phyloP scores from a whole-genome alignment of 306 rosid genomes.

The Elaeagnus macrophylla region DNA sequence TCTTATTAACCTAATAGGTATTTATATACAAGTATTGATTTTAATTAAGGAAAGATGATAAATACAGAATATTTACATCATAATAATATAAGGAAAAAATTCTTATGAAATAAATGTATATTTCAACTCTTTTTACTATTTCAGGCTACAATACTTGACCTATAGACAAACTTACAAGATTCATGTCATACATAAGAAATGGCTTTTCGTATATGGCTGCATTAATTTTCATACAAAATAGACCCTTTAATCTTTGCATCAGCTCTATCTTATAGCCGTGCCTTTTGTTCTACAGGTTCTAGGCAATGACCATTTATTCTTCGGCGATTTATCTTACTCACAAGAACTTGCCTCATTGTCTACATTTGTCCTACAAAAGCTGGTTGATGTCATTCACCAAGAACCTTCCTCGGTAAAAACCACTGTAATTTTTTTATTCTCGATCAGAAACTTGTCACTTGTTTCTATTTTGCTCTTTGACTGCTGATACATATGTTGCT shows the following conservation, averaged over 20 bases:
- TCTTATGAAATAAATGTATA: too few species aligned
- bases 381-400: slow-evolving; percentile 50
- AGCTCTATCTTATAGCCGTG: slow-evolving; percentile 8
- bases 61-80: too few species aligned
- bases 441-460: not conserved
- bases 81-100: too few species aligned
- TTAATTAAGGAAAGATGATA: too few species aligned
- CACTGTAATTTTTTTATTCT: not conserved
- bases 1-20: too few species aligned
- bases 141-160: not conserved
- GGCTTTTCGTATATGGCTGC: slow-evolving; percentile 7
- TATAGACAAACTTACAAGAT: not conserved
- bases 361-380: slow-evolving; percentile 49
- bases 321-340: slow-evolving; percentile 49
- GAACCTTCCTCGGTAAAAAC: slow-evolving; percentile 62
- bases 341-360: slow-evolving; percentile 68
- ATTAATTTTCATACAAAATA: not conserved
- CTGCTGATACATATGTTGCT: slow-evolving; percentile 24
- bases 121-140: too few species aligned
- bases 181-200: not conserved
- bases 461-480: slow-evolving; percentile 10
- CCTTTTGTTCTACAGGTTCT: slow-evolving; percentile 38
- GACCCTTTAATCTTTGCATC: too few species aligned
- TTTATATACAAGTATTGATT: too few species aligned
- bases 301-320: slow-evolving; percentile 51